Conservation (phyloP, 345 rosid species). For the Trapa bicornis region DNA sequence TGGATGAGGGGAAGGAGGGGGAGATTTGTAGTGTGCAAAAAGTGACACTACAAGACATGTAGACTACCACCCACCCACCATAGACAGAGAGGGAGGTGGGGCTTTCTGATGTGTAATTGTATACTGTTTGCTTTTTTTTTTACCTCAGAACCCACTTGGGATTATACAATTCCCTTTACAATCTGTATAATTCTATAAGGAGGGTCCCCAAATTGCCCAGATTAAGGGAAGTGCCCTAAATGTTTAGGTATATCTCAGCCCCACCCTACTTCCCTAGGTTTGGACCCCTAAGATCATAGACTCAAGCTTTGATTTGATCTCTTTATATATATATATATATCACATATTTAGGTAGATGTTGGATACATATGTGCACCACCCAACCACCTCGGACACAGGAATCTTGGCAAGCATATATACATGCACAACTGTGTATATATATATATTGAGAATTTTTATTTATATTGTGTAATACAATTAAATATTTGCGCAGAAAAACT, state of each 20-base stretch:
- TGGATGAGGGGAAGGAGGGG: conserved; percentile 15
- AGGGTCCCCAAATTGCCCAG: not conserved
- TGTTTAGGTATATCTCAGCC: not conserved
- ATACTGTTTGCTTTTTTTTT: too few relatives aligned
- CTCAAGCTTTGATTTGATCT: not conserved
- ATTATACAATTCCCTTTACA: not conserved
- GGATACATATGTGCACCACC: not conserved
- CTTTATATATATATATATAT: not conserved
- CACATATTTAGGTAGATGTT: not conserved
- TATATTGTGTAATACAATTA: too few relatives aligned
- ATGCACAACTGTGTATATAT: not conserved
- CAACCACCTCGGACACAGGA: not conserved
- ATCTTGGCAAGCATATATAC: not conserved
- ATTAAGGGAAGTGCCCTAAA: not conserved
- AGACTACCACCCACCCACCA: too few relatives aligned
- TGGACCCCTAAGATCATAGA: not conserved
- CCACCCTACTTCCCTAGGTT: not conserved
- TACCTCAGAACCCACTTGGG: conserved; percentile 27
- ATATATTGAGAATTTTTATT: not conserved
- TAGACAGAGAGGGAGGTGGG: not conserved
- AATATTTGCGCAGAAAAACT: too few relatives aligned
- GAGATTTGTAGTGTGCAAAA: conserved; percentile 46
- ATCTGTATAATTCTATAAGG: not conserved
- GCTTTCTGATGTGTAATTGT: not conserved
- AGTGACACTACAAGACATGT: conserved; percentile 6